Evolutionary conservation across 108 stramenopile genomes (phyloP).

Genomic region (Hondaea fermentalgiana): DNA sequence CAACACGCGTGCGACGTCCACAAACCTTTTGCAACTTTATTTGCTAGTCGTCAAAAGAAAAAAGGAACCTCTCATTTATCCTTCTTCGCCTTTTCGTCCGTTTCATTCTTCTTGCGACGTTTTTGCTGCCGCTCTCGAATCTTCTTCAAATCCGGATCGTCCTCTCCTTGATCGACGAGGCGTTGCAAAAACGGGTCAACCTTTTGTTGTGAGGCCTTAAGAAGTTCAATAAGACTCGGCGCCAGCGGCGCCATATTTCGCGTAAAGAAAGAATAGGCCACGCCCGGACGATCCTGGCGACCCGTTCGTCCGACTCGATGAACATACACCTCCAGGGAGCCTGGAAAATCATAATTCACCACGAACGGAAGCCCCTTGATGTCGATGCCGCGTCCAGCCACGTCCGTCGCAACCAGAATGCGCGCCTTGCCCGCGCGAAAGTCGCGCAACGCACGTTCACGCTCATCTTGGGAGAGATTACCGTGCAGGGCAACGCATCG

Average conservation of each 20-base stretch:
- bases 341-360: conserved; percentile 13
- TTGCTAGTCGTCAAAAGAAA: neutral
- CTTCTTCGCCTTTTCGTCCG: neutral
- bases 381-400: conserved; percentile 23
- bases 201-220: neutral
- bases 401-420: conserved; percentile 22
- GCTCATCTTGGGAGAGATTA: conserved; percentile 78
- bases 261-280: conserved; percentile 6
- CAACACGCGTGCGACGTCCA: too few species aligned
- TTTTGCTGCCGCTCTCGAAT: neutral
- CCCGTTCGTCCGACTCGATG: conserved; percentile 25
- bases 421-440: conserved; percentile 39
- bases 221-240: neutral
- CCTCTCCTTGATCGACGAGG: neutral
- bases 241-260: neutral
- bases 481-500: conserved; percentile 56
- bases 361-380: neutral
- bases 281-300: neutral
- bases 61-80: neutral
- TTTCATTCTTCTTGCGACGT: neutral
- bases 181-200: neutral
- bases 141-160: neutral
- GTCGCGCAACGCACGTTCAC: conserved; percentile 47
- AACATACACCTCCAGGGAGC: neutral
- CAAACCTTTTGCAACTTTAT: neutral